phyloP scores from a whole-genome alignment of 73 alveolate genomes.

The Durusdinium trenchii region DNA sequence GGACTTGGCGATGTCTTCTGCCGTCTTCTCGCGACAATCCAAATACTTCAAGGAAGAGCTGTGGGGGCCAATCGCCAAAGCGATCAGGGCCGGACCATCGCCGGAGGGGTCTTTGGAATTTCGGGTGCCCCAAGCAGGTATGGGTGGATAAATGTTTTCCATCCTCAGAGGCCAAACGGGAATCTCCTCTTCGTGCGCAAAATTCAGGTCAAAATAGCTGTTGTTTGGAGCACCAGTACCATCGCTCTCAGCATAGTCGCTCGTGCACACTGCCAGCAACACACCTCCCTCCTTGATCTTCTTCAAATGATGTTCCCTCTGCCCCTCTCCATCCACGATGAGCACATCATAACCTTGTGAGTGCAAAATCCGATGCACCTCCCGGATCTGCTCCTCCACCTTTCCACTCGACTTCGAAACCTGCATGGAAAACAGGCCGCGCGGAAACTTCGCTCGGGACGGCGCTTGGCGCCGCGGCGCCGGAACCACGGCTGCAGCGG shows the following conservation, averaged over 20 bases:
- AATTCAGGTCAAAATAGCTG: neutral
- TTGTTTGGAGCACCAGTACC: neutral
- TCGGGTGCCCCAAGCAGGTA: slow-evolving; percentile 3
- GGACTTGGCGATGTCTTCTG: neutral
- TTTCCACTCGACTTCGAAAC: neutral
- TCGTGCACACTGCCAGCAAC: neutral
- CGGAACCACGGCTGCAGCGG: no score
- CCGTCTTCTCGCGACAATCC: neutral
- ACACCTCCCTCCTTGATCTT: slow-evolving; percentile 1
- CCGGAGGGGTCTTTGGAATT: slow-evolving; percentile 3
- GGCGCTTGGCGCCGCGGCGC: no score
- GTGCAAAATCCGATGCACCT: neutral
- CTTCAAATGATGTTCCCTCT: neutral
- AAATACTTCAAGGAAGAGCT: neutral
- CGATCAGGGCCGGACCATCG: neutral
- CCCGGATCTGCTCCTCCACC: neutral
- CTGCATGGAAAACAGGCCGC: neutral
- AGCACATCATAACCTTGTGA: neutral
- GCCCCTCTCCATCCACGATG: neutral
- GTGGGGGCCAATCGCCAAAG: neutral
- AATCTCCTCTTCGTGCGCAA: neutral
- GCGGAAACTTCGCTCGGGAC: neutral
- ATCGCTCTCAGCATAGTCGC: neutral
- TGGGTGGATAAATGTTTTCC: neutral
- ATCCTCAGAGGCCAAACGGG: neutral